Evolutionary conservation across 768 basidiomycete genomes (phyloP), one percentile per base, ranked within the genome.

Genomic region (Psilocybe cubensis): DNA sequence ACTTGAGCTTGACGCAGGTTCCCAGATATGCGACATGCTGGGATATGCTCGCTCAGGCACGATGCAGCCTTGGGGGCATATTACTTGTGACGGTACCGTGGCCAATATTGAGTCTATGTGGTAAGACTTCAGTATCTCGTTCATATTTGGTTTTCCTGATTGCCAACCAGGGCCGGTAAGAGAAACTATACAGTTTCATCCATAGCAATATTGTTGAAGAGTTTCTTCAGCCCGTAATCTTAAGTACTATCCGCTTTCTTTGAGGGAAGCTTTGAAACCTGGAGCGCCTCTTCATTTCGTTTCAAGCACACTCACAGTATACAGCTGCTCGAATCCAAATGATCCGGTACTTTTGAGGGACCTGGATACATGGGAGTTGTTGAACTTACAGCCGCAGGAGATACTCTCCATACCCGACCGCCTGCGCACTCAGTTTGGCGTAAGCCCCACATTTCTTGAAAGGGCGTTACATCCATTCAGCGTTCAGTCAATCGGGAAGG

Each of bases 91-190:
- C 47, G 79, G 79, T 5, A 70, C 77, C 5, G 66, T 79, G 14
- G 78, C 79, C 7, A 81, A 81, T 56, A 49, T 79, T 44, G 79
- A 81, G 61, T 76, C 79, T 24, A 74, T 79, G 53, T 79, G 77
- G 78, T 43, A 47, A 49, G 45, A 14, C 18, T 46, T 33, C 4
- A 2, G n/a, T 21, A 17, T 20, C 42, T 18, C 2, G 20, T 25
- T 27, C 28, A 8, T 21, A 5, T 44, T 28, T 12, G 17, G 14
- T 4, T 28, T 10, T 40, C 20, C 31, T 52, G 20, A n/a, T 12
- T 18, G n/a, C 29, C 11, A 12, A 8, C 3, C 20, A 60, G 61
- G 62, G 56, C 56, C 23, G 62, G 58, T 59, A 47, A 23, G 62
- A 18, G 20, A 6, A 18, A 20, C 14, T 11, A 21, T 18, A 12